Percentiles rank a stretch among this genome's conserved stretches.
These are phyloP conservation scores for Solanum bulbocastanum DNA, from an alignment of 257 asterid genomes.

Conservation along the genomic window DNA sequence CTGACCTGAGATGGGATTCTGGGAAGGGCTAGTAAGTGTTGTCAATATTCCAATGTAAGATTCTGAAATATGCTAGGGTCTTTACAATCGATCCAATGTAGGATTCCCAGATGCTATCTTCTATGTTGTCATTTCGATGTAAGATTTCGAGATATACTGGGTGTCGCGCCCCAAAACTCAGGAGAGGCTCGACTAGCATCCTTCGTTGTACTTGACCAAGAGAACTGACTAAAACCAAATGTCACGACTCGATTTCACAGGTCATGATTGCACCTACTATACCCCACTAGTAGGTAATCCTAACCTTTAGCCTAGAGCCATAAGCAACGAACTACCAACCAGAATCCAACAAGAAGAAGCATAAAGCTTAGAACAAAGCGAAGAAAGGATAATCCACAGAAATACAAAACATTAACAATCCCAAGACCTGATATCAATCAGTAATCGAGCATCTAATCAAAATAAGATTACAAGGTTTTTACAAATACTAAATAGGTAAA, in stretches of 20 bases:
- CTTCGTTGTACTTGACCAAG: not conserved
- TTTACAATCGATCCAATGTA: not conserved
- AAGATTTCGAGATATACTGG: not conserved
- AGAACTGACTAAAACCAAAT: not conserved
- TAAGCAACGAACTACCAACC: not conserved
- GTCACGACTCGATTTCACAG: not conserved
- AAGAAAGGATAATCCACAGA: not conserved
- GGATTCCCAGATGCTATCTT: not conserved
- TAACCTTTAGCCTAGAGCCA: not conserved
- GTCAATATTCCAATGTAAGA: not conserved
- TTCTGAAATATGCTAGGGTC: not conserved
- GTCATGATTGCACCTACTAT: not conserved
- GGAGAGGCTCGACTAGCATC: not conserved
- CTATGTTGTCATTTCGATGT: not conserved
- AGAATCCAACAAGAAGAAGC: not conserved
- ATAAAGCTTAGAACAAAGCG: not conserved
- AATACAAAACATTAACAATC: not conserved
- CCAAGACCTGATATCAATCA: not conserved
- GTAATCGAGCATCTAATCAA: not conserved
- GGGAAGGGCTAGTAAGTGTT: not conserved
- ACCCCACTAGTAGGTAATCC: not conserved
- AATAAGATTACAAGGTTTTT: no score
- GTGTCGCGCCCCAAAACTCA: not conserved
- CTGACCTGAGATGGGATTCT: not conserved
- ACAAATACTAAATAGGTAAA: not conserved